These are phyloP conservation scores for Penicillium sp. DNA, from an alignment of 2,329 filamentous ascomycete species.

Conservation along the genomic window DNA sequence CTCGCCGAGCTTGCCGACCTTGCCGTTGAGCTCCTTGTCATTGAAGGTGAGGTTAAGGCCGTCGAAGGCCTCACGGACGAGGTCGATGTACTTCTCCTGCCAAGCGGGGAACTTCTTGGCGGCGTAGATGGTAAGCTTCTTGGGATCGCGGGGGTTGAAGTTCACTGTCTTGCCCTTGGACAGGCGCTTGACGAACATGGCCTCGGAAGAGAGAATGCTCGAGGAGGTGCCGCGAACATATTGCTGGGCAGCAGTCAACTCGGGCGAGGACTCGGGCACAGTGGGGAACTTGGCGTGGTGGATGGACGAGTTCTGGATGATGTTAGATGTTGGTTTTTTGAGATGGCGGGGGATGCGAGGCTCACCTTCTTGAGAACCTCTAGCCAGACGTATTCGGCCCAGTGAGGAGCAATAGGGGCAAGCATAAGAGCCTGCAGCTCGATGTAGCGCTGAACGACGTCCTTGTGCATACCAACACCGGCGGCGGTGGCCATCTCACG, in stretches of 20 bases:
- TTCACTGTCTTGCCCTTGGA: conserved; percentile 82
- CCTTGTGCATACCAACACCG: conserved; percentile 81
- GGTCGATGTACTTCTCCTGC: conserved; percentile 86
- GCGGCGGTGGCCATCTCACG: conserved; percentile 75
- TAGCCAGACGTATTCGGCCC: conserved; percentile 90
- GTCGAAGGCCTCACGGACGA: conserved; percentile 71
- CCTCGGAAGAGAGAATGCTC: conserved; percentile 83
- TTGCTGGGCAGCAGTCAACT: conserved; percentile 72
- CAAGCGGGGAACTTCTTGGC: conserved; percentile 79
- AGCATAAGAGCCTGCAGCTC: conserved; percentile 82
- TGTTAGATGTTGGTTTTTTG: conserved; percentile 4
- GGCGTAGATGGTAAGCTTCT: conserved; percentile 84
- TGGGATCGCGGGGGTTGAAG: conserved; percentile 88
- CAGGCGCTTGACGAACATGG: conserved; percentile 72
- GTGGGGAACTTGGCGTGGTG: conserved; percentile 76
- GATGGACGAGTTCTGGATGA: conserved; percentile 61
- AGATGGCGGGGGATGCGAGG: neutral
- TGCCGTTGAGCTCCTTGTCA: conserved; percentile 75
- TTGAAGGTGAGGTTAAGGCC: conserved; percentile 61
- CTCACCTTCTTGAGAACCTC: conserved; percentile 73
- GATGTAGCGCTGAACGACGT: conserved; percentile 75
- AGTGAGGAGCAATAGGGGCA: conserved; percentile 84
- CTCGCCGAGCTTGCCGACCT: conserved; percentile 72
- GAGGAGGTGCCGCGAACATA: conserved; percentile 74
- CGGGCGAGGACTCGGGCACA: conserved; percentile 62